Evolutionary conservation across 2,329 filamentous ascomycete species (phyloP), one percentile per base, ranked within the genome.

Genomic region (Dothidotthia symphoricarpi): DNA sequence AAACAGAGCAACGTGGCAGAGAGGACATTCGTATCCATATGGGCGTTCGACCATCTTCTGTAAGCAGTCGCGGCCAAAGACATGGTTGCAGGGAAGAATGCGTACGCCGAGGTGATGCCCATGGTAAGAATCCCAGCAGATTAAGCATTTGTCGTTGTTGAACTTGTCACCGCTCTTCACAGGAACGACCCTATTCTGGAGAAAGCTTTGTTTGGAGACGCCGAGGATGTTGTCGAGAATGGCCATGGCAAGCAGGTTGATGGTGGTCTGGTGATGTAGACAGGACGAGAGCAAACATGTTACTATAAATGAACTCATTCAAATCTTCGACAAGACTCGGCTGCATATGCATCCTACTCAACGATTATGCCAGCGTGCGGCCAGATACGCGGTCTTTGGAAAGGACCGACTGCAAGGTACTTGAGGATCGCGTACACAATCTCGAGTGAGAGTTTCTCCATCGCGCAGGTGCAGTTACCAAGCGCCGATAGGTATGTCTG

Each of bases 41-140:
- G 36, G 28, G 9, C 31, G 27, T 0, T 45, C 11, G 11, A 36
- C 31, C n/a, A 48, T 35, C 9, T 42, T 11, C 3, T 7, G 11
- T 4, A 49, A 28, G 29, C 42, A 54, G 14, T 29, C 24, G 4
- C 10, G 33, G 11, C 51, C 51, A 22, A 50, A 52, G 32, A 52
- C 31, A 16, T 54, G 51, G 25, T 47, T 37, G 35, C 51, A 54
- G 9, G 51, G 36, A 7, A 36, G 27, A 2, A 52, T 24, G 13
- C 42, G 45, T 6, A 39, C 48, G 9, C 26, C 36, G 16, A 16
- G 33, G 15, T 55, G 50, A 4, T 43, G 24, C 6, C 34, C 27
- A 16, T 45, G 37, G 26, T 55, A 53, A 11, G 31, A 13, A 4
- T 26, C 40, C 46, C 45, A 52, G 28, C 50, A 54, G 17, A 40